Evolutionary conservation across 306 rosid genomes (phyloP), one percentile per base, ranked within the genome.

Genomic region (Begonia loranthoides): DNA sequence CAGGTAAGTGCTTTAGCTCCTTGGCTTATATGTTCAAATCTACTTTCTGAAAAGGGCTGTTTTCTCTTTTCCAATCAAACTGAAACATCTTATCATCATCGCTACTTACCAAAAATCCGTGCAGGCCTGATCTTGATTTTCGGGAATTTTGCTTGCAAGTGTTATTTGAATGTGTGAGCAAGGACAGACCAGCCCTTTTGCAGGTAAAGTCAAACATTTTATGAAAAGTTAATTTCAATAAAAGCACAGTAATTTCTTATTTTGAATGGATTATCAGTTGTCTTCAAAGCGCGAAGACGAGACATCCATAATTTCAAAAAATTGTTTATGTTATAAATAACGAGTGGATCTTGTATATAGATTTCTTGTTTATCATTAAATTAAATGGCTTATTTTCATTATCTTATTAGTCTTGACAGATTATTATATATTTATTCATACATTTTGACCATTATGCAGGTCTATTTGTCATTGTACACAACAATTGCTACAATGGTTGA

Each of bases 91-190:
- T 28, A 28, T 7, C 5, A 28, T 28, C 36, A 28, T 5, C 36
- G 5, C 36, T 28, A 38, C n/a, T 17, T 15, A 39, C 46, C 45
- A 24, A 39, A 68, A 50, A 28, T 52, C 38, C 58, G 52, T 73
- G 85, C 94, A 89, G 95, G 76, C 72, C 74, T 15, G 87, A 89
- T 70, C 68, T 71, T 64, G 95, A 80, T 74, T 89, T 89, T 84
- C 89, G 80, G 76, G 97, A 89, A 64, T 89, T 85, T 76, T 89
- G 97, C 79, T 80, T 85, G 90, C 97, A 89, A 89, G 94, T 89
- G 52, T 70, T 89, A 73, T 89, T 85, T 57, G 97, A 89, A 73
- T 89, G 97, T 60, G 95, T 89, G 64, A 85, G 90, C 90, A 89
- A 89, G 77, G 97, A 85, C 76, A 85, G 87, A 59, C 97, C 94